Percentiles rank a stretch among this genome's conserved stretches.
phyloP scores from a whole-genome alignment of 176 grass and related monocot genomes.

The Poa pratensis region DNA sequence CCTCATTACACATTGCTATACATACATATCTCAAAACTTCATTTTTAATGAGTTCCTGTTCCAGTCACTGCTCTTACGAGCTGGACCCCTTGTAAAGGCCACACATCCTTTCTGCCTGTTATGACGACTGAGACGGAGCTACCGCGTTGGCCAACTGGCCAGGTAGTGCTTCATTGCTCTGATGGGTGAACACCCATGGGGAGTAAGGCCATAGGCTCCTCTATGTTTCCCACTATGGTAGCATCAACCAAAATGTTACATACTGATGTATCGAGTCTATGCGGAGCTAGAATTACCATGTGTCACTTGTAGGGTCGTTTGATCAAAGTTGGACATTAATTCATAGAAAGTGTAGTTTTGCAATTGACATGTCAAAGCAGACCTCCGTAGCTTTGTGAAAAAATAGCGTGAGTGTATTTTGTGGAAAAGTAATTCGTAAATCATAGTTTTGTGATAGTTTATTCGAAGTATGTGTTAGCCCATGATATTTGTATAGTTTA shows the following conservation, averaged over 20 bases:
- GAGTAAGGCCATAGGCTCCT: conserved; percentile 3
- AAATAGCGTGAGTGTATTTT: background rate
- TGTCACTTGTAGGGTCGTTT: background rate
- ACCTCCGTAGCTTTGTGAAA: background rate
- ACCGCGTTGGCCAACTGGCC: background rate
- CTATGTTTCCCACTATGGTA: background rate
- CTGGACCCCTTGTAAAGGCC: background rate
- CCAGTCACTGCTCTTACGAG: background rate
- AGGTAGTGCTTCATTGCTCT: background rate
- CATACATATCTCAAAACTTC: background rate
- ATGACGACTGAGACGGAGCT: background rate
- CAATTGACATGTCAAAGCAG: background rate
- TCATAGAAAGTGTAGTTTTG: background rate
- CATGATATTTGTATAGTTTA: background rate
- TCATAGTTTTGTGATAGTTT: conserved; percentile 1
- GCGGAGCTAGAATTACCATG: background rate
- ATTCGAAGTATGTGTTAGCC: background rate
- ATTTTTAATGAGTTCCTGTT: background rate
- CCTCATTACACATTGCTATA: background rate
- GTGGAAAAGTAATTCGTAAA: background rate
- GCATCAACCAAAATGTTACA: background rate
- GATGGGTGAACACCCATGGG: background rate
- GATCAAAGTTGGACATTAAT: background rate
- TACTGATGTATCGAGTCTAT: background rate
- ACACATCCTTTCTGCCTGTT: background rate